Evolutionary conservation across 495 filamentous ascomycete species (phyloP), one percentile per base, ranked within the genome.

Genomic region (Amphirosellinia nigrospora): DNA sequence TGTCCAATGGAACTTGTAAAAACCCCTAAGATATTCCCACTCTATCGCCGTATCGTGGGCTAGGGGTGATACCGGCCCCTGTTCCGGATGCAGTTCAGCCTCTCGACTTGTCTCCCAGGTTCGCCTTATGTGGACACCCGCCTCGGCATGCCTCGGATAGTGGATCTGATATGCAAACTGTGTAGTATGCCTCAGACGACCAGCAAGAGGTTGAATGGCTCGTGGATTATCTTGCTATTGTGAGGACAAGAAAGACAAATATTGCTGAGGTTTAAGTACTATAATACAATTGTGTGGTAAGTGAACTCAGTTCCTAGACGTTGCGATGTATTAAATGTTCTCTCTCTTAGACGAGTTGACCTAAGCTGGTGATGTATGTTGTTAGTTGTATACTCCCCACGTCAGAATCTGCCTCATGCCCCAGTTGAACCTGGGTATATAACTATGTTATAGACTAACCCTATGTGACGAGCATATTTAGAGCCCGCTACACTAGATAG

Each of bases 41-140:
- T 60, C 41, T 39, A 23, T 60, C 32, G 16, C 16, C 32, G 55
- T 21, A 6, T 9, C 8, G 1, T 36, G 55, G 10, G 28, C n/a
- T 41, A 38, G 59, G 34, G 58, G 23, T 39, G 23, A 28, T 62
- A 38, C 61, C 61, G 61, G 61, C 43, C 43, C 60, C 61, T 28
- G 43, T 48, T 50, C 61, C 41, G 61, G 26, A 32, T 34, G 23
- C 32, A 38, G 30, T 38, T 11, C 30, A 60, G 32, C 53, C 32
- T n/a, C 3, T 13, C 23, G 23, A 36, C 53, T 28, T 53, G 26
- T 30, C 50, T 30, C 16, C 50, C 50, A 23, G 50, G 50, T 28
- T 13, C 50, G 50, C 26, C 50, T 53, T 53, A 52, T 52, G 23
- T 26, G 48, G 23, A 11, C 23, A 26, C 48, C 10, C 26, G 21